A percentile compares a stretch with the other conserved stretches of the same genome.
Evolutionary conservation across 345 rosid species (phyloP).

Genomic region (Brassica incana): DNA sequence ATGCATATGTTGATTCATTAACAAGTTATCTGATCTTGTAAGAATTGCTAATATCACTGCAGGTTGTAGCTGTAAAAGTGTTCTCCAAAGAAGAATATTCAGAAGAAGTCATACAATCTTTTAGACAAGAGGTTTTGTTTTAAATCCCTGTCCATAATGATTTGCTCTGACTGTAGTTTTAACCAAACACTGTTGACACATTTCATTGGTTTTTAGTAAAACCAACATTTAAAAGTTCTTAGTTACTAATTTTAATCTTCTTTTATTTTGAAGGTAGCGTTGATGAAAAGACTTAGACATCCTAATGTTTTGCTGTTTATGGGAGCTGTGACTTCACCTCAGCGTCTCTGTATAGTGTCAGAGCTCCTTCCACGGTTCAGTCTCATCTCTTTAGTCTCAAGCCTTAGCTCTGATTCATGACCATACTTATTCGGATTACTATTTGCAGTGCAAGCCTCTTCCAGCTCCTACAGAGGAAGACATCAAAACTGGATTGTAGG

Average conservation of each 20-base stretch:
- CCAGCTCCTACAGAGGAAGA: constrained; percentile 72
- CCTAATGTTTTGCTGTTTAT: constrained; percentile 92
- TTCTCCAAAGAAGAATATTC: constrained; percentile 61
- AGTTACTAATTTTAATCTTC: constrained; percentile 4
- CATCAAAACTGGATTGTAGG: constrained; percentile 85
- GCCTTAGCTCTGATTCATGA: constrained; percentile 1
- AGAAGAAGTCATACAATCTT: constrained; percentile 50
- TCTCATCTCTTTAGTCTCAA: constrained; percentile 27
- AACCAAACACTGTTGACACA: not conserved
- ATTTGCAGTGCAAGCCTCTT: constrained; percentile 86
- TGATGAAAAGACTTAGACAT: constrained; percentile 95
- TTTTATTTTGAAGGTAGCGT: constrained; percentile 57
- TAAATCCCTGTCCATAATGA: too few relatives aligned
- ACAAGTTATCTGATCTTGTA: constrained; percentile 24
- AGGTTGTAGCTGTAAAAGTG: constrained; percentile 97
- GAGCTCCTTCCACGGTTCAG: constrained; percentile 96
- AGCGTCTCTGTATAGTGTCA: constrained; percentile 84
- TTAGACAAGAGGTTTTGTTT: constrained; percentile 76
- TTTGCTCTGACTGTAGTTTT: not conserved
- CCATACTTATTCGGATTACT: constrained; percentile 1
- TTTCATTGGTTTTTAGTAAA: constrained; percentile 5
- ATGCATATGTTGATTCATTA: constrained; percentile 35
- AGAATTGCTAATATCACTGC: constrained; percentile 39
- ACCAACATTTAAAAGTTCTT: not conserved
- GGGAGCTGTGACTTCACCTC: constrained; percentile 95